Evolutionary conservation across 768 basidiomycete species (phyloP), one percentile per base, ranked within the genome.

Genomic region (Kwoniella dejecticola): DNA sequence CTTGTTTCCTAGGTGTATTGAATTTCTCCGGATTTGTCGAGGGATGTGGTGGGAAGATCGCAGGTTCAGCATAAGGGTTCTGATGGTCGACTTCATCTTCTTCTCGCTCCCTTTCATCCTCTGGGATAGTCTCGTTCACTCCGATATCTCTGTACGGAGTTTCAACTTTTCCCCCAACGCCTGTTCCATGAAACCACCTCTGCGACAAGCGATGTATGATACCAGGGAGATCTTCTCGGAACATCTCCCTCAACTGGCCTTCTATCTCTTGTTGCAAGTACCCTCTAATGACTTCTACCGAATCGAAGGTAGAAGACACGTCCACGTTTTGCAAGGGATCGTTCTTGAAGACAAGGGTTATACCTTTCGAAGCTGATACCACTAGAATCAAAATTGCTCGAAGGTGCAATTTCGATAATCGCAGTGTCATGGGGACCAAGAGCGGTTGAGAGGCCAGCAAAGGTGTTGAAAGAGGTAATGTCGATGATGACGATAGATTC

Each of bases 291-390:
- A 97, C 94, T 46, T 90, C 91, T 65, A 99, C 95, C 3, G 91
- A 92, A 79, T 99, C 96, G 72, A 99, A 99, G 2, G 94, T 97
- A 78, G 89, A 90, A 79, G 89, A 93, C 76, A 99, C 98, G 75
- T 98, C 91, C 54, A 99, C 93, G 67, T 91, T 90, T 80, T 99
- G 93, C 38, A 99, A 84, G 1, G 96, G 96, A 80, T 99, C 96
- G 33, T 96, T 98, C 82, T 98, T 98, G 86, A 99, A 99, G 24
- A 98, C 96, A 54, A 99, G 86, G 0, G 96, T 98, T 76, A 98
- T 97, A 42, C 96, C 96, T 75, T 97, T 97, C 77, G 93, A 91
- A 68, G 91, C 90, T 24, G 94, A 97, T 59, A 99, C 91, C 70
- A 98, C 94, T 60, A 99, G 87, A 67, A 98, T 94, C 70, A 99